Conservation (phyloP, 2,329 filamentous ascomycete species). For the Curvularia lunata region DNA sequence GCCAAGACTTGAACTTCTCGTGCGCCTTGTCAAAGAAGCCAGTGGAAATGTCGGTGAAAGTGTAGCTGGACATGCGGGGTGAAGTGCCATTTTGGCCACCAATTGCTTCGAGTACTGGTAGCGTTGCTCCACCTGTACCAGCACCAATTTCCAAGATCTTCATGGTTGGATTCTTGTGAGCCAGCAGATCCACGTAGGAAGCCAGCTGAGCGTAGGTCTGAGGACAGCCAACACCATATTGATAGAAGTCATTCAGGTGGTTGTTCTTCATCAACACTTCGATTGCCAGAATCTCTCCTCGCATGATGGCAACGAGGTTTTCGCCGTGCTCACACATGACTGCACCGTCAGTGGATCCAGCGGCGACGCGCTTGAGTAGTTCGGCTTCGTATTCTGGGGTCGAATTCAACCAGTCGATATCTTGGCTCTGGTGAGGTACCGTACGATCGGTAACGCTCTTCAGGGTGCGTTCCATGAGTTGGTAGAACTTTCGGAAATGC, state of each 20-base stretch:
- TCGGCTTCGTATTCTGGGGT: no score
- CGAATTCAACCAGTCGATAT: no score
- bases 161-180: constrained; percentile 11
- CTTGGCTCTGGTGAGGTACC: no score
- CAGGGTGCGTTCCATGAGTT: no score
- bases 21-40: constrained; percentile 15
- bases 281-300: no score
- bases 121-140: neutral
- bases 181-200: constrained; percentile 10
- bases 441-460: no score
- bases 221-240: constrained; percentile 8
- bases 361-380: no score
- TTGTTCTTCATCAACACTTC: constrained; percentile 8
- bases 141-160: constrained; percentile 2
- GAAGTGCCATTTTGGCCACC: neutral
- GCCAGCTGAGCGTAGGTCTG: constrained; percentile 10
- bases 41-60: constrained; percentile 17
- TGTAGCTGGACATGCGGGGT: constrained; percentile 15
- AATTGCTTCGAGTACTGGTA: constrained; percentile 1
- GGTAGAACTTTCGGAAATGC: no score
- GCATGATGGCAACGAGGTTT: no score
- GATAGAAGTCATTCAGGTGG: constrained; percentile 12
- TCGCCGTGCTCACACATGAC: no score
- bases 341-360: no score
- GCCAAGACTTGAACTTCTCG: constrained; percentile 9